Base-by-base conservation (phyloP, 257 asterid genomes). In the Linderniella brevidens region DNA sequence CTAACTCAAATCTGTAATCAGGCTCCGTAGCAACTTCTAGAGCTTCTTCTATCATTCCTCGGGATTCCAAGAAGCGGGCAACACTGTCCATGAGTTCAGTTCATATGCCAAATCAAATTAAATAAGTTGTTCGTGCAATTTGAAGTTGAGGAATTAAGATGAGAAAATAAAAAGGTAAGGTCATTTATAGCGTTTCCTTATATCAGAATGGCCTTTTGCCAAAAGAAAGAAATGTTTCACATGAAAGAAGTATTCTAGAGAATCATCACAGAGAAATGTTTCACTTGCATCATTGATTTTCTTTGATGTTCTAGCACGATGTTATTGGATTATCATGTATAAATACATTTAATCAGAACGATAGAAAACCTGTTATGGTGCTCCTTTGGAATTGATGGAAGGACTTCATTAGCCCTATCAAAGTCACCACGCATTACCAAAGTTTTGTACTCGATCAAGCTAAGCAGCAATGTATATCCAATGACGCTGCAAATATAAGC, bases 381-480 rank as follows among this genome's bases (percentile, higher is more conserved):
- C 49, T 83, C 97, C 70, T 70, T 78, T 4, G 97, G 97, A 55
- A 87, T 83, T 46, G 93, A 77, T 55, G 88, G 76, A 58, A 87
- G 66, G 64, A 87, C 69, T 42, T 72, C 76, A 74, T 58, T 87
- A 48, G 97, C 93, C 71, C 92, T 76, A 53, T 80, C 95, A 43
- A 80, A 69, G 58, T 87, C 97, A 63, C 92, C 97, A 45, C 97
- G 93, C 93, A 87, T 83, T 54, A 87, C 86, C 47, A 87, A 88
- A 55, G 97, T 87, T 73, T 87, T 87, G 71, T 87, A 87, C 74
- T 87, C 97, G 37, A 87, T 87, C 83, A 87, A 76, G 72, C 88
- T 68, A 46, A 87, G 88, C 47, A 87, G 78, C 64, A 87, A 69
- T 35, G 95, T 77, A 57, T 80, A 87, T 54, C 93, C 93, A 37